Evolutionary conservation across 192 early-diverging fungal genomes (phyloP), one percentile per base, ranked within the genome.

Genomic region (Gigaspora rosea): DNA sequence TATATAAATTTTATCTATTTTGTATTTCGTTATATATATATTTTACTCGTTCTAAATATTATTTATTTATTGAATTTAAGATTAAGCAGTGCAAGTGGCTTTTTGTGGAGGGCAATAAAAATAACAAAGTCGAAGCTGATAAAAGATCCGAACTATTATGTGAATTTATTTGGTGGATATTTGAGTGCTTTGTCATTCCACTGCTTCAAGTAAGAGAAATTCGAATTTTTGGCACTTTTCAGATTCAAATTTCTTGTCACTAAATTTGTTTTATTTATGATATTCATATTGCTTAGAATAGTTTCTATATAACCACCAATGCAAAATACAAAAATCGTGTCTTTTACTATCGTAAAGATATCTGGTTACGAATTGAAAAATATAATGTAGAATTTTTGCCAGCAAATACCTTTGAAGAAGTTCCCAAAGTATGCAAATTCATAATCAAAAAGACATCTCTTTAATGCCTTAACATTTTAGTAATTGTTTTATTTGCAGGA

Each of bases 121-220:
- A 71, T 52, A 71, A 50, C 6, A 50, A 35, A 8, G 47, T 33
- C 3, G 51, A 71, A 71, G n/a, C 47, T 16, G 11, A 50, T 2
- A 50, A 50, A 36, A n/a, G 48, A 3, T 0, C 5, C 13, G 49
- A 71, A 33, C 4, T 71, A 12, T 54, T 71, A 22, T 8, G 33
- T 52, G 69, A 71, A 71, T 71, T 71, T 71, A 35, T 71, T 49
- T 71, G 69, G 69, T 71, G 69, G 69, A 12, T 52, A 16, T 52
- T 71, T 13, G 69, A 71, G 51, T 51, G 49, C 48, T 8, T 71
- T 51, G 51, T 52, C 16, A 52, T 50, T 16, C 51, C 49, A 3
- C 69, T 71, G 7, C 48, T 71, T 16, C 20, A 35, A 22, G 69
- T 71, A 71, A 71, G n/a, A 6, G 16, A 35, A 33, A 3, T 2